Percentiles rank a stretch among this genome's conserved stretches.
phyloP scores from a whole-genome alignment of 1,284 basidiomycete genomes.

The Mycena sp. region DNA sequence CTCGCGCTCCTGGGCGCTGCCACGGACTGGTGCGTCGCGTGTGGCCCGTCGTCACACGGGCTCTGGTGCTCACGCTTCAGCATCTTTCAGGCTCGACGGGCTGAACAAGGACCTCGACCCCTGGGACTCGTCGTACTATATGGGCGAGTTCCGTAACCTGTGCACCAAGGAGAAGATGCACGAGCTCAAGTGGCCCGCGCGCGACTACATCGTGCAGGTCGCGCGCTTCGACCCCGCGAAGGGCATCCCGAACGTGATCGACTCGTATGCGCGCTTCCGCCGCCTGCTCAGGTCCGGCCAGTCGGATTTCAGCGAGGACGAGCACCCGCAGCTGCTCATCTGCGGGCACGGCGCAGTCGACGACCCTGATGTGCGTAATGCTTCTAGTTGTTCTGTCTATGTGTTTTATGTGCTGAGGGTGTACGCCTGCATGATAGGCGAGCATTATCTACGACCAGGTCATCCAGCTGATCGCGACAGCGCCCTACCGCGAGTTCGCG shows the following conservation, averaged over 20 bases:
- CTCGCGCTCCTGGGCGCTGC: slow-evolving; percentile 79
- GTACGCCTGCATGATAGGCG: slow-evolving; percentile 45
- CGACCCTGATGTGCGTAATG: slow-evolving; percentile 66
- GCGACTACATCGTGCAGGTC: slow-evolving; percentile 86
- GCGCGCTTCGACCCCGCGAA: slow-evolving; percentile 84
- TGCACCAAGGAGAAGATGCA: slow-evolving; percentile 82
- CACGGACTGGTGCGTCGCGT: slow-evolving; percentile 72
- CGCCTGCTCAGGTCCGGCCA: slow-evolving; percentile 59
- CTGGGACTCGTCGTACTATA: slow-evolving; percentile 84
- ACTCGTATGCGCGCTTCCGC: slow-evolving; percentile 84
- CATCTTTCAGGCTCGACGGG: slow-evolving; percentile 77
- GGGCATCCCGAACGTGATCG: slow-evolving; percentile 84
- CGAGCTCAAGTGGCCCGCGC: slow-evolving; percentile 80
- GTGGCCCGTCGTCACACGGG: background rate
- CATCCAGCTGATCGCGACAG: slow-evolving; percentile 63
- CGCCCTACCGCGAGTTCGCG: slow-evolving; percentile 63
- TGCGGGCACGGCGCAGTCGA: slow-evolving; percentile 91
- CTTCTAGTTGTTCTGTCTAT: background rate
- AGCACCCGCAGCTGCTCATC: slow-evolving; percentile 82
- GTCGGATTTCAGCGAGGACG: slow-evolving; percentile 56
- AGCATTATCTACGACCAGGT: slow-evolving; percentile 87
- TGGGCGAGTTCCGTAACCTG: slow-evolving; percentile 82
- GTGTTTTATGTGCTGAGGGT: too few relatives aligned
- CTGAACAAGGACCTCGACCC: slow-evolving; percentile 83
- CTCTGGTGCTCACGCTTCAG: slow-evolving; percentile 15